phyloP scores from a whole-genome alignment of 163 green algal genomes.

The Coccomyxa subellipsoidea region DNA sequence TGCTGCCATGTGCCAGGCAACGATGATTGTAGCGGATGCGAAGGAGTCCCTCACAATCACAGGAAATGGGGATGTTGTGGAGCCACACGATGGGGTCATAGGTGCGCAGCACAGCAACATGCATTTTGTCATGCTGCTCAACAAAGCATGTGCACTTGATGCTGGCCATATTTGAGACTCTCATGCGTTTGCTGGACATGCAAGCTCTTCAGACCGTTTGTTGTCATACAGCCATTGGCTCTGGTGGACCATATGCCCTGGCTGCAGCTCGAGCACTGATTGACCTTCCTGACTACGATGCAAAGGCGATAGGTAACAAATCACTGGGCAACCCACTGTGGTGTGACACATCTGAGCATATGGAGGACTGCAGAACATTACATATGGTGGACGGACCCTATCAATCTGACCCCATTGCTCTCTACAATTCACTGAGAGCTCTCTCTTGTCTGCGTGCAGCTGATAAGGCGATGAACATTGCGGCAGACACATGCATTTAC shows the following conservation, averaged over 20 bases:
- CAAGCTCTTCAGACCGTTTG: too few relatives aligned
- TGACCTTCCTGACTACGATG: conserved; percentile 73
- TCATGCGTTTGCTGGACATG: too few relatives aligned
- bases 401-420: too few relatives aligned
- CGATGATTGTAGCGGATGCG: conserved; percentile 84
- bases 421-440: not conserved
- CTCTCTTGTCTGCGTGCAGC: conserved; percentile 35
- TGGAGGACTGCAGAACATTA: too few relatives aligned
- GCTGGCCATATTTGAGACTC: too few relatives aligned
- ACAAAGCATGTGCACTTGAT: not conserved
- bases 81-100: conserved; percentile 91
- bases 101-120: conserved; percentile 25
- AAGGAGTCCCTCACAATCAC: conserved; percentile 75
- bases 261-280: conserved; percentile 84
- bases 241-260: conserved; percentile 75
- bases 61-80: conserved; percentile 91
- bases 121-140: not conserved
- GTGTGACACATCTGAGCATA: not conserved
- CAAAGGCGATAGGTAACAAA: conserved; percentile 57
- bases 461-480: conserved; percentile 89
- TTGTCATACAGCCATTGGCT: conserved; percentile 68
- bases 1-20: conserved; percentile 48
- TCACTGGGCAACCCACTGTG: not conserved
- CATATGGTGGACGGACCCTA: too few relatives aligned
- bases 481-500: conserved; percentile 91